Base-by-base conservation (phyloP, 2,329 filamentous ascomycete species). In the Ophiosphaerella herpotricha region DNA sequence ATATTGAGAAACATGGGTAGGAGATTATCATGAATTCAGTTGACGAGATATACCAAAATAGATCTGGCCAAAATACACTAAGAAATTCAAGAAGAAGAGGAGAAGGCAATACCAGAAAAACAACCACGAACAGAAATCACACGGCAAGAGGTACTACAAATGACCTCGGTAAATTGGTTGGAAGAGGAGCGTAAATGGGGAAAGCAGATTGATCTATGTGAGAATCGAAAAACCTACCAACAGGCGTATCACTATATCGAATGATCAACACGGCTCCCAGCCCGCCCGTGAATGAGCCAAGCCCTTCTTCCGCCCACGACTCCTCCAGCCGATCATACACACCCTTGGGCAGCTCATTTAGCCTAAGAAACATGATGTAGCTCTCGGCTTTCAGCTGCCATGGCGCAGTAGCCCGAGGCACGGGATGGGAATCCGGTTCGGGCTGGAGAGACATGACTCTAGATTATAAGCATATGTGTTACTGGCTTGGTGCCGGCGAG, bases 171-270 rank as follows among this genome's bases (percentile, higher is more conserved):
- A 21, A 21, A 21, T 21, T 21, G 26, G 26, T 7, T 29, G 26
- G 6, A 29, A 29, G 11, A 29, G 26, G 9, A 7, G 26, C 2
- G 26, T 11, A 29, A 29, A 29, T 6, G 2, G 6, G 26, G 11
- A 11, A 29, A 11, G 26, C 6, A 29, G 6, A 29, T 29, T 29
- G 6, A 11, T 21, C 18, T 21, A 21, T 21, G 18, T 21, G 18
- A 23, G 13, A 13, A 23, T 7, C 11, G 36, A 14, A 26, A 36
- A 26, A 68, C 64, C 32, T 62, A 70, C 68, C 65, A 46, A 68
- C 66, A 47, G 67, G 62, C 29, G 67, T 72, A 43, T 64, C 58
- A 21, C 24, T 53, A 52, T 72, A 71, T 43, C 68, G 57, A 4
- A 71, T 55, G 37, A 70, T 48, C 50, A 67, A 61, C 11, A 68